A percentile compares a stretch with the other conserved stretches of the same genome.
These are phyloP conservation scores for Cercospora sp. DNA, from an alignment of 2,329 filamentous ascomycete species.

Conservation along the genomic window DNA sequence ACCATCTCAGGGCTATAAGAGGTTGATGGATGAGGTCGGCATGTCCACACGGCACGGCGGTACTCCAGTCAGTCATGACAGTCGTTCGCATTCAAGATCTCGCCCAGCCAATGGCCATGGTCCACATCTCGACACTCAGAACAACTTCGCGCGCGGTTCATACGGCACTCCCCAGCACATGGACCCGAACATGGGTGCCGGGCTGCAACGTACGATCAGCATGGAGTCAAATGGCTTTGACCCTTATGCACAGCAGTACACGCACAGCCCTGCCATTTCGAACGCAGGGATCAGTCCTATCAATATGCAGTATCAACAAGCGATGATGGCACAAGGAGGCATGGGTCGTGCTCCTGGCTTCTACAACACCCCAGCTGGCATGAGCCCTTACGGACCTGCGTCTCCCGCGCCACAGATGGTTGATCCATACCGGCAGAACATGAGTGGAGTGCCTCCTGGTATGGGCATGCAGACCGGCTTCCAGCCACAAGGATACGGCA, in stretches of 20 bases:
- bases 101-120: constrained; percentile 38
- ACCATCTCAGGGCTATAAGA: constrained; percentile 94
- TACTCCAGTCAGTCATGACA: constrained; percentile 40
- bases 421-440: constrained; percentile 46
- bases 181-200: constrained; percentile 32
- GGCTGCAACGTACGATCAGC: constrained; percentile 49
- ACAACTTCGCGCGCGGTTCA: constrained; percentile 40
- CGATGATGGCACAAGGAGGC: constrained; percentile 50
- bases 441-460: constrained; percentile 43
- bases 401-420: constrained; percentile 38
- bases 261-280: constrained; percentile 41
- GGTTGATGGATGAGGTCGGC: constrained; percentile 97
- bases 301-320: constrained; percentile 58
- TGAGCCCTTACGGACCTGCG: constrained; percentile 31
- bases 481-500: constrained; percentile 31
- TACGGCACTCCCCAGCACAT: constrained; percentile 40
- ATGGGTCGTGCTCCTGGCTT: constrained; percentile 35
- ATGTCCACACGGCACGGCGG: constrained; percentile 61
- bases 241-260: constrained; percentile 46
- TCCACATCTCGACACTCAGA: constrained; percentile 38
- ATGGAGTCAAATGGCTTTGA: constrained; percentile 54
- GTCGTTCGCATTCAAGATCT: constrained; percentile 40
- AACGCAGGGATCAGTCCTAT: constrained; percentile 39
- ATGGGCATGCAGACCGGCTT: constrained; percentile 36
- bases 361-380: constrained; percentile 32